Conservation (phyloP, 108 stramenopile genomes). For the Nitzschia sp. region DNA sequence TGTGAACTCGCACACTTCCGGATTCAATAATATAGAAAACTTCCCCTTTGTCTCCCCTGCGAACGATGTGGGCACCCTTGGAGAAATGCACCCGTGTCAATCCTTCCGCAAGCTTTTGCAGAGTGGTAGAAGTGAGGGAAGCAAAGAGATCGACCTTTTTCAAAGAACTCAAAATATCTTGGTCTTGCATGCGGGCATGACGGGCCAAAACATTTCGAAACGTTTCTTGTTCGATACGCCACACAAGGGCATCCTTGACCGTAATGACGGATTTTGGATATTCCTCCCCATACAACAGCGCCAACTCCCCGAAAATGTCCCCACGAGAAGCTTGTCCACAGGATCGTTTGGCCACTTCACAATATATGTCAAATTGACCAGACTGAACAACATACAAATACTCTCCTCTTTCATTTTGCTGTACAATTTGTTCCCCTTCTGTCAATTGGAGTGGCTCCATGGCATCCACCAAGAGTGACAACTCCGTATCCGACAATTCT, state of each 20-base stretch:
- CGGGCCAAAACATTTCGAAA: slow-evolving; percentile 65
- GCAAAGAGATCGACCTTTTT: slow-evolving; percentile 58
- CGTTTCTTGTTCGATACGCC: slow-evolving; percentile 65
- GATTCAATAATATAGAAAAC: slow-evolving; percentile 80
- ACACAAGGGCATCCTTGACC: slow-evolving; percentile 33
- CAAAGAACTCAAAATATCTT: slow-evolving; percentile 45
- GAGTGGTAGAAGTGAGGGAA: slow-evolving; percentile 22
- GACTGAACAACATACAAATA: slow-evolving; percentile 72
- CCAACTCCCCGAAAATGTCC: slow-evolving; percentile 80
- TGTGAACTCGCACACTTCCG: slow-evolving; percentile 63
- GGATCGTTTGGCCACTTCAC: slow-evolving; percentile 55
- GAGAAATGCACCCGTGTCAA: slow-evolving; percentile 37
- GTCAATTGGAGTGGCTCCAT: slow-evolving; percentile 36
- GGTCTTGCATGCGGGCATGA: slow-evolving; percentile 35
- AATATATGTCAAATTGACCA: slow-evolving; percentile 54
- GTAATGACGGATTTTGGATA: slow-evolving; percentile 58
- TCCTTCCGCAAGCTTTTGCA: slow-evolving; percentile 31
- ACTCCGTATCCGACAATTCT: slow-evolving; percentile 46
- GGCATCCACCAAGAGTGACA: slow-evolving; percentile 54
- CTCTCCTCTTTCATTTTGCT: slow-evolving; percentile 72
- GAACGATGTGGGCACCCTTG: slow-evolving; percentile 59
- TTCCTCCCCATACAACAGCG: slow-evolving; percentile 80
- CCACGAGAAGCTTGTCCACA: slow-evolving; percentile 44
- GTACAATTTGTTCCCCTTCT: slow-evolving; percentile 59
- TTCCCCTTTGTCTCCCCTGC: slow-evolving; percentile 70